Percentiles rank a stretch among this genome's conserved stretches.
Conservation (phyloP, 495 filamentous ascomycete species). For the Cairneyella variabilis region DNA sequence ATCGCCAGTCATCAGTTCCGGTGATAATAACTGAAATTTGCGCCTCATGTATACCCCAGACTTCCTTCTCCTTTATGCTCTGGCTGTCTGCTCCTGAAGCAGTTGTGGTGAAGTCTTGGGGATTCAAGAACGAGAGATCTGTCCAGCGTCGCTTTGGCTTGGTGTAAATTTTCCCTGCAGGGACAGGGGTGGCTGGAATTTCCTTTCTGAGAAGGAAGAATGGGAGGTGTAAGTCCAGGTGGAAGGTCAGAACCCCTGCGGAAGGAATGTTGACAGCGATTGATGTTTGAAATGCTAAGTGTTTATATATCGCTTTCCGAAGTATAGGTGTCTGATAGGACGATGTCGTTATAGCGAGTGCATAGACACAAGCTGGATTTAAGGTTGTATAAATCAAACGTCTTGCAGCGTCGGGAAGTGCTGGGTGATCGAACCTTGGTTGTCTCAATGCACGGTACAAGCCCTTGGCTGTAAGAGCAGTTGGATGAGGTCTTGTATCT, state of each 20-base stretch:
- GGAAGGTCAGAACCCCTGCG: background rate
- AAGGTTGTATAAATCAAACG: background rate
- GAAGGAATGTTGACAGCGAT: conserved; percentile 6
- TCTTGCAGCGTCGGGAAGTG: background rate
- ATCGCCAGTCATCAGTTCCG: conserved; percentile 3
- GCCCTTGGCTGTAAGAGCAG: conserved; percentile 4
- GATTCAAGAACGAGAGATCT: conserved; percentile 6
- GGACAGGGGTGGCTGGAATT: too few species aligned
- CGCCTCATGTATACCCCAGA: conserved; percentile 9
- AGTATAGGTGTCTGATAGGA: background rate
- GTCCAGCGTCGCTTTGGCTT: conserved; percentile 1
- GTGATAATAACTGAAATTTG: conserved; percentile 1
- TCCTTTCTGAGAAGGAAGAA: too few species aligned
- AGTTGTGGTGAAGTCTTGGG: too few species aligned
- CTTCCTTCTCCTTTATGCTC: background rate
- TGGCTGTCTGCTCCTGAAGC: background rate
- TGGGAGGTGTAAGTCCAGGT: conserved; percentile 6
- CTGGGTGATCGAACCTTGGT: background rate
- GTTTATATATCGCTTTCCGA: background rate
- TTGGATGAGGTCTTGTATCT: background rate
- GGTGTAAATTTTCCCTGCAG: background rate
- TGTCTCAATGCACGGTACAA: background rate
- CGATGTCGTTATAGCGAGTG: background rate
- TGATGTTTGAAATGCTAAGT: background rate
- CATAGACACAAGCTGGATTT: conserved; percentile 2